Base-by-base conservation (phyloP, 129 eudicot species). In the Helianthus tuberosus region DNA sequence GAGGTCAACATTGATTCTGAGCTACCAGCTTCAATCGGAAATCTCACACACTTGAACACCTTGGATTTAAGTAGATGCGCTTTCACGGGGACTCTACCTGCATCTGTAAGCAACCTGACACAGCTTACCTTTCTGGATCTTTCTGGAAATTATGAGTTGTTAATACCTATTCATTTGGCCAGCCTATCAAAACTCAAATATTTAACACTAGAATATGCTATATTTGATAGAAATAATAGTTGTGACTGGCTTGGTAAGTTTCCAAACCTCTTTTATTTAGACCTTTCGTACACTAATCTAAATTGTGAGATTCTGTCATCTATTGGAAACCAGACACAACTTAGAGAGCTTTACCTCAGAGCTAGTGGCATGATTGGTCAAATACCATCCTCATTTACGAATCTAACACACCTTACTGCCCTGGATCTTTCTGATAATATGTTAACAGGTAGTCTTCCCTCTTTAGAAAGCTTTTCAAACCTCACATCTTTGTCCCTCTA, bases 11-110 rank as follows among this genome's bases (percentile, higher is more conserved):
- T 39, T 39, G 44, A 39, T 39, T 39, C 44, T 39, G 44, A 39
- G 4, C 44, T 84, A 41, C 82, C 88, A 3, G 9, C 14, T 68
- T 84, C 85, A 16, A 61, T 84, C 6, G 77, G 82, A 49, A 67
- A 83, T 61, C 78, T 75, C 11, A 43, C 35, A 46, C 41, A 58
- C 59, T 36, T 79, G 54, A 76, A 59, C 15, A 13, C 0, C 10
- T 60, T 83, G 47, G 27, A 41, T 15, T 27, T 83, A 41, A 4
- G 11, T 23, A 0, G 0, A 0, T 79, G 81, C 48, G 2, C 2
- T 70, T 79, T 83, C 54, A 46, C 17, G 0, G 79, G 87, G 20
- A 11, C 71, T 52, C 44, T 83, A 55, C 87, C 81, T 1, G n/a
- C 25, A n/a, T 79, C 84, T 15, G 5, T 75, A 9, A 70, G 75